These are phyloP conservation scores for Colletotrichum zoysiae DNA, from an alignment of 2,329 filamentous ascomycete genomes.

Conservation along the genomic window DNA sequence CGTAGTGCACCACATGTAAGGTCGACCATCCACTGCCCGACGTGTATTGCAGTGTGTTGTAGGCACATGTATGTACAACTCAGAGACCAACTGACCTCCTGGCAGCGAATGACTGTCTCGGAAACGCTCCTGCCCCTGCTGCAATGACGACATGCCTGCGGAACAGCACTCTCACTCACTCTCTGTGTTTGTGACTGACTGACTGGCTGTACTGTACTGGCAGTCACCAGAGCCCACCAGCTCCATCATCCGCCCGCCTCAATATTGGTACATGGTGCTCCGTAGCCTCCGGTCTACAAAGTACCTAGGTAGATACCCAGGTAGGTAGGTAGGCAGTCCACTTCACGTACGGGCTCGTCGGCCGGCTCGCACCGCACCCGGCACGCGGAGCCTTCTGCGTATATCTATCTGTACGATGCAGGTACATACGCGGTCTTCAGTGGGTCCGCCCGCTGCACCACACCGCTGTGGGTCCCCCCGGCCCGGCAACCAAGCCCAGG, in stretches of 20 bases:
- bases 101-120: slow-evolving; percentile 8
- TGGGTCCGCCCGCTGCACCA: slow-evolving; percentile 25
- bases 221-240: background rate
- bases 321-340: too few relatives aligned
- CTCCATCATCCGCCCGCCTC: background rate
- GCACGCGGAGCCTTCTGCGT: too few relatives aligned
- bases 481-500: slow-evolving; percentile 12
- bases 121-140: background rate
- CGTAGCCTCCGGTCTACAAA: too few relatives aligned
- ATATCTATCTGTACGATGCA: background rate
- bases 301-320: too few relatives aligned
- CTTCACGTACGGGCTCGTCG: background rate
- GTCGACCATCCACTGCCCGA: too few relatives aligned
- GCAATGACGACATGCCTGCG: slow-evolving; percentile 21
- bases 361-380: background rate
- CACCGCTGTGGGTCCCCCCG: slow-evolving; percentile 16
- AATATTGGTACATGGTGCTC: background rate
- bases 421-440: background rate
- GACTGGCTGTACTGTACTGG: background rate
- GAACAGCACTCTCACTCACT: background rate
- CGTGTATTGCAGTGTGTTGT: too few relatives aligned
- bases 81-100: background rate
- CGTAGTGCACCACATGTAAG: too few relatives aligned
- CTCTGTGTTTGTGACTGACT: background rate
- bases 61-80: background rate